A percentile compares a stretch with the other conserved stretches of the same genome.
phyloP scores from a whole-genome alignment of 352 stramenopile genomes.

The Salisapilia sapeloensis region DNA sequence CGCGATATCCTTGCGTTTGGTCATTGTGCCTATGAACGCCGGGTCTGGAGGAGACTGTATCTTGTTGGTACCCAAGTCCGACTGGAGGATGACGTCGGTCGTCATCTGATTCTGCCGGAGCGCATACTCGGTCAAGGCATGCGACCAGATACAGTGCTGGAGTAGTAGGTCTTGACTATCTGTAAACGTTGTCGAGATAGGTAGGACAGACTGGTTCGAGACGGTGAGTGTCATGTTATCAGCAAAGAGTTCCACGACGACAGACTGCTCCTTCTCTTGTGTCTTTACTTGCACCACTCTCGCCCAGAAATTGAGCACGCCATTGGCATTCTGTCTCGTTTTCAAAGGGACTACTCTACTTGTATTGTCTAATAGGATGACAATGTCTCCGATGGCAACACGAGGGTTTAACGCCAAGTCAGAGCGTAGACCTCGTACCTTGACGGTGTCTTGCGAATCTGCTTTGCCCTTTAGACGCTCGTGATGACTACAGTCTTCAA shows the following conservation, averaged over 20 bases:
- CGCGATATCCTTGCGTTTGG: too few species aligned
- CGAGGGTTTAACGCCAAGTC: constrained; percentile 12
- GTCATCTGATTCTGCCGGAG: too few species aligned
- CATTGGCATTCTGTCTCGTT: constrained; percentile 13
- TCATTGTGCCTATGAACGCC: too few species aligned
- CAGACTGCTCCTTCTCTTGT: constrained; percentile 12
- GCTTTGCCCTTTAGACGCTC: constrained; percentile 20
- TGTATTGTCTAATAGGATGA: constrained; percentile 47
- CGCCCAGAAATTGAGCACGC: constrained; percentile 39
- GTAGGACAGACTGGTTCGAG: constrained; percentile 35
- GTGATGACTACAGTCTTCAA: constrained; percentile 7
- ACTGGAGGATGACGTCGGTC: too few species aligned
- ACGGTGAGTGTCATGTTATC: constrained; percentile 33
- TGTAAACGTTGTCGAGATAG: constrained; percentile 12
- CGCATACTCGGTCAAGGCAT: constrained; percentile 32
- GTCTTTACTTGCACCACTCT: constrained; percentile 25
- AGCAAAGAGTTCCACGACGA: constrained; percentile 27
- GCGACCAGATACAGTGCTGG: constrained; percentile 28
- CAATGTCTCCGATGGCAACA: constrained; percentile 27
- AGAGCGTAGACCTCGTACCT: constrained; percentile 2
- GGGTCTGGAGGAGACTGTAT: too few species aligned
- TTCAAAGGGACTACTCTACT: constrained; percentile 28
- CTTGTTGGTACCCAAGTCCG: too few species aligned
- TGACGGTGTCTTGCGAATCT: constrained; percentile 8
- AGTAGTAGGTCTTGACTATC: constrained; percentile 25